Base-by-base conservation (phyloP, 768 basidiomycete species). In the Mrakia hoshinonis region DNA sequence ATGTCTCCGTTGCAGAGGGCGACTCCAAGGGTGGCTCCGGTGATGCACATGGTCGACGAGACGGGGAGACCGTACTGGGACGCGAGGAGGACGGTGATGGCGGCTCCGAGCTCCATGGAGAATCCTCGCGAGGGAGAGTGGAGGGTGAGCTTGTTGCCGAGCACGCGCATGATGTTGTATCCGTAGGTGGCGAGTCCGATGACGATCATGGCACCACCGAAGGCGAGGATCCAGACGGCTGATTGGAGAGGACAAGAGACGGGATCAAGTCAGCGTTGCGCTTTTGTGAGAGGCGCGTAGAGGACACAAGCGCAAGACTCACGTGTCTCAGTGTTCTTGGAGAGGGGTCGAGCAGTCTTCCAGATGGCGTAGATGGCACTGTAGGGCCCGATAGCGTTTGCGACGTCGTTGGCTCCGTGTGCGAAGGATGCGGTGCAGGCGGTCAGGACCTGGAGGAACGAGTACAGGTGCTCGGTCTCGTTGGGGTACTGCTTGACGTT, bases 71-170 rank as follows among this genome's bases (percentile, higher is more conserved):
- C 78, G 71, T 74, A 80, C 55, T 79, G 80, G 15, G 81, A 81
- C 43, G 81, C 81, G 67, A 82, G 76, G 52, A 83, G 77, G 69
- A 83, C 81, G 36, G 82, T 82, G 74, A 82, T 79, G 52, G 81
- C 76, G 13, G 81, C 79, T 18, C 80, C 81, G 68, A 83, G 75
- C 73, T 82, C 82, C 82, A 83, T 83, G 11, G 79, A 78, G 74
- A 79, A 80, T 6, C 82, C 82, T 55, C 82, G 80, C 3, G 80
- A 81, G 1, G 82, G 82, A 0, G 81, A 81, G 72, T 79, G 77
- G 36, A 81, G 77, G 34, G 82, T 82, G 75, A 82, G 78, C 61
- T 77, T 76, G 79, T 80, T 81, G 2, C 81, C 79, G 75, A 80
- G 77, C 39, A 79, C 78, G 62, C 61, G 52, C 79, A 81, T 81